These are phyloP conservation scores for Balamuthia mandrillaris DNA, from an alignment of 208 protist genomes.

Conservation along the genomic window DNA sequence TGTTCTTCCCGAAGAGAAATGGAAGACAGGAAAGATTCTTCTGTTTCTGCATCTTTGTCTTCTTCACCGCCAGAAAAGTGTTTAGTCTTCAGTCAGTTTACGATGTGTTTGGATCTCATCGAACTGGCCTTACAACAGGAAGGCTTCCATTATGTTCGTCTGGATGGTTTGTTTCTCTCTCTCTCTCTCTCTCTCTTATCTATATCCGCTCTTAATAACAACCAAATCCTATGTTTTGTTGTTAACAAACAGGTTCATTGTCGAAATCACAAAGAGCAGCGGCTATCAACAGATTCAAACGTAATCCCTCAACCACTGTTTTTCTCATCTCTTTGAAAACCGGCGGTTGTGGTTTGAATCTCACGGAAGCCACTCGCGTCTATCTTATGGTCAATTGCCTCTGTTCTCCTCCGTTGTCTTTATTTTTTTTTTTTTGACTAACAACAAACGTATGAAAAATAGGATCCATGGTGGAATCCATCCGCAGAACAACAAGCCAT, in stretches of 20 bases:
- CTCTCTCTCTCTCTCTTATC: no score
- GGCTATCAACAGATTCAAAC: background rate
- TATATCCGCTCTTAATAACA: no score
- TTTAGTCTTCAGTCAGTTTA: conserved; percentile 32
- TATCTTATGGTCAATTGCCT: no score
- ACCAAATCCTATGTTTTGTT: no score
- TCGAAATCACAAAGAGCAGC: background rate
- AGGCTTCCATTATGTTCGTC: background rate
- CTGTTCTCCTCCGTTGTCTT: background rate
- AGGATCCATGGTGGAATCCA: conserved; percentile 39
- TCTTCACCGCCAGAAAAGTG: no score
- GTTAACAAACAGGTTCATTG: background rate
- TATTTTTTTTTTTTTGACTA: background rate
- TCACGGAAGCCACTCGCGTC: no score
- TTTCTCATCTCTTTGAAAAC: conserved; percentile 38
- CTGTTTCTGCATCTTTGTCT: no score
- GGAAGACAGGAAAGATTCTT: no score
- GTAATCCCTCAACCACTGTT: background rate
- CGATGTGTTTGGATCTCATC: conserved; percentile 33
- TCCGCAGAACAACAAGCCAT: conserved; percentile 37
- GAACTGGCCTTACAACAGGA: background rate
- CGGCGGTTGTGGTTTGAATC: conserved; percentile 29
- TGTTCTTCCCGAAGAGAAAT: no score
- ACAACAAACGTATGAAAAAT: background rate
- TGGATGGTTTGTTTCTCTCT: background rate